Evolutionary conservation across 805 yeast species (phyloP), one percentile per base, ranked within the genome.

Genomic region (Wickerhamiella siamensis): DNA sequence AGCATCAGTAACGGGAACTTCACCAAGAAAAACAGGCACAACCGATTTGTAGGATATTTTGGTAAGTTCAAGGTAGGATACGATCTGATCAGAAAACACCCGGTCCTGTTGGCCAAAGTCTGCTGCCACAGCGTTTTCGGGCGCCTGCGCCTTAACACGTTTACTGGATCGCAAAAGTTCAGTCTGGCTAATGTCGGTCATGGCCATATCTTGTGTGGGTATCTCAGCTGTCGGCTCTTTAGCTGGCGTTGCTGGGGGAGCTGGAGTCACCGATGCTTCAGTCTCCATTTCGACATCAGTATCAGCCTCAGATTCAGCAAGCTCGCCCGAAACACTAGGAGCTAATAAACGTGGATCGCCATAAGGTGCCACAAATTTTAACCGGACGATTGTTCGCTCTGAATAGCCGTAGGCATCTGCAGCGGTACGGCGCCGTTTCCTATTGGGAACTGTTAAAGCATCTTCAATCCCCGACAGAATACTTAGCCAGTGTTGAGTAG

Each of bases 321-420:
- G 16, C 18, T 9, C 15, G 9, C 15, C 15, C 9, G 15, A 5
- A 9, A 9, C 33, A 16, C 10, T 8, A 6, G 32, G 26, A 16
- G 17, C 45, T 2, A 39, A 14, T 12, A 18, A 27, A 5, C 37
- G 21, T 16, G 41, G 42, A 10, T 31, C 47, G 4, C 43, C 43
- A 17, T 41, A 43, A 2, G 47, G 47, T 4, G 43, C 40, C 8
- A 41, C 31, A 18, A 41, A 44, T 36, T 32, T 31, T n/a, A 44
- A 35, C 5, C 34, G 26, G 16, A 31, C 16, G 8, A 41, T 17
- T 4, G 47, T 40, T 9, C 26, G 20, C 3, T 16, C 22, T 3
- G 42, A 41, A 15, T 24, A 35, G 3, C 29, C 10, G 26, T 44
- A 44, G 1, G 16, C 19, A 12, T 44, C 47, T 3, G 41, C 34